Evolutionary conservation across 148 eudicot genomes (phyloP).

Genomic region (Silene latifolia): DNA sequence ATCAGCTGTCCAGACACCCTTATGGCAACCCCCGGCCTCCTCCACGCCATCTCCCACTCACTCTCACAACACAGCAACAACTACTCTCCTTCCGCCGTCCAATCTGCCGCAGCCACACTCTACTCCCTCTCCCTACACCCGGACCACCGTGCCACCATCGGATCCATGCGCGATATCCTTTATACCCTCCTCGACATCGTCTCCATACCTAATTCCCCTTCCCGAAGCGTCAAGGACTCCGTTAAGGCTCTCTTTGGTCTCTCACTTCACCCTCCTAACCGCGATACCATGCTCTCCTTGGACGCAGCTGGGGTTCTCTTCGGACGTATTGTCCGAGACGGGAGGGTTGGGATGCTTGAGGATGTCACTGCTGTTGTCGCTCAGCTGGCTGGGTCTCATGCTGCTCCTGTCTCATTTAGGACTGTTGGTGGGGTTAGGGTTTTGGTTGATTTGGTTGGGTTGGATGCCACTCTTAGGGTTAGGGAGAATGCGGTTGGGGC

Average conservation of each 20-base stretch:
- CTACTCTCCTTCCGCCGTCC: constrained; percentile 43
- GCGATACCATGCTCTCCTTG: constrained; percentile 48
- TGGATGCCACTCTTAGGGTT: constrained; percentile 37
- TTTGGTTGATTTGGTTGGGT: constrained; percentile 66
- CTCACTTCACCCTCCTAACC: constrained; percentile 44
- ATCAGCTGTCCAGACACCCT: constrained; percentile 47
- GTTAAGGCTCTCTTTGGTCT: constrained; percentile 71
- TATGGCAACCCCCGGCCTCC: constrained; percentile 59
- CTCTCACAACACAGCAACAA: constrained; percentile 39
- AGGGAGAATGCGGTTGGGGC: constrained; percentile 54
- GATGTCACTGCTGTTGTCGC: constrained; percentile 89
- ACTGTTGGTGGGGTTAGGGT: constrained; percentile 51
- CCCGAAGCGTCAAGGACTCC: constrained; percentile 57
- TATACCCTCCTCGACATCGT: constrained; percentile 62
- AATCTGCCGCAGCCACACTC: constrained; percentile 63
- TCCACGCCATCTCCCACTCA: constrained; percentile 75
- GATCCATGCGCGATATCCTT: constrained; percentile 65
- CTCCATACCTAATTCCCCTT: constrained; percentile 30
- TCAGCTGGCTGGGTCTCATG: constrained; percentile 65
- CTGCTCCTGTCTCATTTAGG: constrained; percentile 36
- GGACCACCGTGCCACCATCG: constrained; percentile 49
- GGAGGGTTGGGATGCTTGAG: constrained; percentile 60
- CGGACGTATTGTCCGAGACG: constrained; percentile 50
- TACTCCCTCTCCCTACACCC: constrained; percentile 51
- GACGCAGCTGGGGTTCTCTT: constrained; percentile 58